Evolutionary conservation across 768 basidiomycete genomes (phyloP), one percentile per base, ranked within the genome.

Genomic region (Boletus sensibilis): DNA sequence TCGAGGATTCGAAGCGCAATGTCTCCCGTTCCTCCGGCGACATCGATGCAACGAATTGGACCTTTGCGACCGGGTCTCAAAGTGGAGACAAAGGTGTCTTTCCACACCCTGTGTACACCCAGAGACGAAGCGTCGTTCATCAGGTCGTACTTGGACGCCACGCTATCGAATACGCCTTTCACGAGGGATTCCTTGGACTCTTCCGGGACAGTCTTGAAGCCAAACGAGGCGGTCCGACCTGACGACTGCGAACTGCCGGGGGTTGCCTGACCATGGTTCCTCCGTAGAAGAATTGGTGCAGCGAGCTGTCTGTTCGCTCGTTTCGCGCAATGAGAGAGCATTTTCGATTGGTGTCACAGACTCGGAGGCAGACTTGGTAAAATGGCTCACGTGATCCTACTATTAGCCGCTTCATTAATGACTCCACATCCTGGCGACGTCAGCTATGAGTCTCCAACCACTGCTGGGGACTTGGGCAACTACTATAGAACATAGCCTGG

Each of bases 71-170:
- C 92, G 4, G 92, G 94, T 61, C 83, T 81, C 57, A 98, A 73
- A 0, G 79, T 74, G 1, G 84, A 81, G 27, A 98, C 86, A 67
- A 92, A 91, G 18, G 86, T 79, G 71, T 98, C 94, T 74, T 98
- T 99, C 97, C 97, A 99, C 23, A 99, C 76, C 52, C 97, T 82
- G 69, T 98, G 97, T 11, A 98, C 87, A 35, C 97, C 97, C 58
- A 98, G 75, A 4, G 97, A 98, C 72, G 94, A 91, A n/a, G 94
- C 92, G 69, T 98, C 97, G 78, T 99, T 99, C 96, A 99, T 97
- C 40, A 98, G 72, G 73, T 98, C 97, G 75, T 99, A 99, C 43
- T 83, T 88, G 35, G 92, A 88, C 41, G 97, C 94, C 55, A 99
- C 97, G 8, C 92, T 96, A 67, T 92, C 86, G 75, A 99, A 99